Percentiles rank a stretch among this genome's conserved stretches.
phyloP scores from a whole-genome alignment of 2,329 filamentous ascomycete genomes.

The Magnaporthales sp. region DNA sequence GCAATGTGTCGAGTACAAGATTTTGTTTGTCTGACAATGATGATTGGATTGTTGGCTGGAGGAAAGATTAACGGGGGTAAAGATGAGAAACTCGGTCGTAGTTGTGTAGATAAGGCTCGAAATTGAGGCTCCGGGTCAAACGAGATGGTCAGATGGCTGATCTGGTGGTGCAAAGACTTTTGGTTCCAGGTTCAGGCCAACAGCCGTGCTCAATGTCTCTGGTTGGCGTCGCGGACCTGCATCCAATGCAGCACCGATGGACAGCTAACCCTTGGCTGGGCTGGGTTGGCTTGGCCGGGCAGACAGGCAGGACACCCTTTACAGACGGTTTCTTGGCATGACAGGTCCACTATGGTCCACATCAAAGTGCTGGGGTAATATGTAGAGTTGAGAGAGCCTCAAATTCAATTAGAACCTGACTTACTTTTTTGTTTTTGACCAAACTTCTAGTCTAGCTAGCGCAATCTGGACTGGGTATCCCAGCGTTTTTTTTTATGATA shows the following conservation, averaged over 20 bases:
- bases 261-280: neutral
- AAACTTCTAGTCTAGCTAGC: neutral
- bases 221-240: conserved; percentile 1
- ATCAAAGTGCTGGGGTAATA: neutral
- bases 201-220: neutral
- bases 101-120: neutral
- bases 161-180: neutral
- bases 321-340: neutral
- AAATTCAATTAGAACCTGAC: neutral
- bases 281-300: neutral
- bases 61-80: neutral
- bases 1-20: neutral
- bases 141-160: neutral
- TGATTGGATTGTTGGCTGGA: neutral
- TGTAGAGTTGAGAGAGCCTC: neutral
- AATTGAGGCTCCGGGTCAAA: neutral
- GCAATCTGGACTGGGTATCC: neutral
- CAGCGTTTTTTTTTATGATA: neutral
- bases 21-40: neutral
- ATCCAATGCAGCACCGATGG: neutral
- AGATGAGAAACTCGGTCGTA: neutral
- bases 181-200: neutral
- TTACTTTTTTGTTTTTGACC: neutral
- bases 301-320: neutral
- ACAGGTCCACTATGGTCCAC: neutral